Percentiles rank a stretch among this genome's conserved stretches.
Evolutionary conservation across 2,329 filamentous ascomycete genomes (phyloP).

Genomic region (Domatiomyces catenatus): DNA sequence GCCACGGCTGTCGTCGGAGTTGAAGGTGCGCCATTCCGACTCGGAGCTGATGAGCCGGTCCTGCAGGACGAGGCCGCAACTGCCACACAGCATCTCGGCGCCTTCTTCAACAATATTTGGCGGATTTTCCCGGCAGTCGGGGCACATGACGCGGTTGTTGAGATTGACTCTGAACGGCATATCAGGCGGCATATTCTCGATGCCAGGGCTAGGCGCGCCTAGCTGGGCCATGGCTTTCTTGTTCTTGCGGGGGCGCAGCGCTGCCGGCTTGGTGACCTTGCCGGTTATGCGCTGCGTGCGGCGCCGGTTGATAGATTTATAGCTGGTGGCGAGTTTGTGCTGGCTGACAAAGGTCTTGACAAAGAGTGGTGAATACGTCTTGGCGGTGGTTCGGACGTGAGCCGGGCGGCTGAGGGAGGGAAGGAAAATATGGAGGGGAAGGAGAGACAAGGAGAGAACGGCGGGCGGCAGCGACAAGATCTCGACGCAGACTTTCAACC

Average conservation of each 20-base stretch:
- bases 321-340: slow-evolving; percentile 30
- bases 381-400: slow-evolving; percentile 31
- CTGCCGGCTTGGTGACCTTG: slow-evolving; percentile 11
- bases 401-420: slow-evolving; percentile 3
- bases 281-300: slow-evolving; percentile 21
- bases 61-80: slow-evolving; percentile 79
- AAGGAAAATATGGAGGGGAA: not conserved
- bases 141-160: slow-evolving; percentile 71
- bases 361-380: slow-evolving; percentile 58
- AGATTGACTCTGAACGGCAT: slow-evolving; percentile 61
- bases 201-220: slow-evolving; percentile 28
- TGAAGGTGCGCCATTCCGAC: slow-evolving; percentile 97
- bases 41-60: slow-evolving; percentile 88
- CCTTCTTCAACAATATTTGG: slow-evolving; percentile 89
- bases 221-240: slow-evolving; percentile 14
- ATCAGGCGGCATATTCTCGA: slow-evolving; percentile 26
- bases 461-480: slow-evolving; percentile 1
- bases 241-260: slow-evolving; percentile 22
- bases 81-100: slow-evolving; percentile 81
- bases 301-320: slow-evolving; percentile 31
- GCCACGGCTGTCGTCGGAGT: slow-evolving; percentile 80
- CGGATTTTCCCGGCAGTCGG: slow-evolving; percentile 81
- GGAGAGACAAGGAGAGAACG: not conserved
- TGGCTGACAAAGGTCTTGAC: slow-evolving; percentile 40
- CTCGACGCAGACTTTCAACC: slow-evolving; percentile 29